Conservation (phyloP, 768 basidiomycete species). For the Tricholoma sp. region DNA sequence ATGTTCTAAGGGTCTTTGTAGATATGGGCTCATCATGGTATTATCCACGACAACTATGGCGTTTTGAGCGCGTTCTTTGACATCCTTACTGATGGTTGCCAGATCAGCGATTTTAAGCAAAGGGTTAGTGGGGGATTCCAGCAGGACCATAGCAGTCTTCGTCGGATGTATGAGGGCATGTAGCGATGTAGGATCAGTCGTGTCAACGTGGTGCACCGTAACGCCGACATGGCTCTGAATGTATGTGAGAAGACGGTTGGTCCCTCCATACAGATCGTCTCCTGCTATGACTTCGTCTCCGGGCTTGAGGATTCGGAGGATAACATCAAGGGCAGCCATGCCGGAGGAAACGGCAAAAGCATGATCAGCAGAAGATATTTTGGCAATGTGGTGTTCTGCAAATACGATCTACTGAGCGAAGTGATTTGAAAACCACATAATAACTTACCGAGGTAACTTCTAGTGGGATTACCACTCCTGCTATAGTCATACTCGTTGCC, state of each 20-base stretch:
- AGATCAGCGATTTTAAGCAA: constrained; percentile 93
- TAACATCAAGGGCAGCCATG: constrained; percentile 97
- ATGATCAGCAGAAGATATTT: constrained; percentile 89
- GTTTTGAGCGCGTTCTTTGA: constrained; percentile 76
- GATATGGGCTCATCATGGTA: constrained; percentile 99
- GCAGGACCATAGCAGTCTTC: constrained; percentile 90
- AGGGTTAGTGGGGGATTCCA: constrained; percentile 97
- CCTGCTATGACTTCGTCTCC: constrained; percentile 95
- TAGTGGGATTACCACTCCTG: constrained; percentile 93
- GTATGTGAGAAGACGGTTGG: constrained; percentile 90
- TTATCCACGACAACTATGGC: constrained; percentile 92
- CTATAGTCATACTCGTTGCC: constrained; percentile 89
- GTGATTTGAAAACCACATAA: constrained; percentile 3
- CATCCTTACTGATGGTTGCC: constrained; percentile 73
- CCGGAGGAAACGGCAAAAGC: constrained; percentile 93
- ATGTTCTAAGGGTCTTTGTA: constrained; percentile 91
- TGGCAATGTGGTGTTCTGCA: constrained; percentile 93
- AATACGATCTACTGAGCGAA: constrained; percentile 3
- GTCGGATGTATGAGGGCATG: constrained; percentile 59
- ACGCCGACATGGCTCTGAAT: constrained; percentile 85
- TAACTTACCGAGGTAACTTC: constrained; percentile 81
- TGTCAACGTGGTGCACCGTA: constrained; percentile 89
- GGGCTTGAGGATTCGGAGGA: constrained; percentile 89
- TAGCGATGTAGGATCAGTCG: constrained; percentile 67
- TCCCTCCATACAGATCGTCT: constrained; percentile 97